Evolutionary conservation across 352 stramenopile species (phyloP), one percentile per base, ranked within the genome.

Genomic region (Globisporangium carolinianum): DNA sequence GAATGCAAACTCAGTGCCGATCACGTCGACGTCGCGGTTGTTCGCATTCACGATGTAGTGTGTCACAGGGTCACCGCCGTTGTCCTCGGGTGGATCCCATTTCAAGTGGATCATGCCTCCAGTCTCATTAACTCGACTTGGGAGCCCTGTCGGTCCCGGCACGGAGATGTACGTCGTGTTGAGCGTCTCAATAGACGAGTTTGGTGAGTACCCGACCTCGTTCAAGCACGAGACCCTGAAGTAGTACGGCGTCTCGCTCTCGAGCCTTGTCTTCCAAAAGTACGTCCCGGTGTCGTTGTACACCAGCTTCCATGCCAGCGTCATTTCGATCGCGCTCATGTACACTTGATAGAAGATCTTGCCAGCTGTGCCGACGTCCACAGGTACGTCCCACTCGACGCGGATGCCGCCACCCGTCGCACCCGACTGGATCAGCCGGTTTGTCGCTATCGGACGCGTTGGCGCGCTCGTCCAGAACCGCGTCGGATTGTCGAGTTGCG

Each of bases 191-290:
- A 47, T n/a, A 0, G 47, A 55, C 0, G 76, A 84, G 43, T 73
- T 69, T 4, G 14, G 15, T 0, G 74, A 81, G 43, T 74, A 78
- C 2, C 72, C 76, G 5, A 82, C 47, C 17, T 77, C 64, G 51
- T 87, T 89, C 52, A 73, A 46, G 41, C 68, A 75, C 5, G 63
- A 71, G 15, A 67, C 62, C 59, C 67, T 81, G 66, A 89, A 86
- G 14, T 60, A n/a, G 57, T 89, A 89, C 5, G 64, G 24, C 0
- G 67, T 76, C 8, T 63, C 55, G 42, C 73, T 80, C 37, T 75
- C 51, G 1, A 89, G 68, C 41, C 73, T 69, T 0, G 76, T 81
- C 43, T 80, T 75, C 76, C 76, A 87, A n/a, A 70, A 77, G 5
- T 67, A 66, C 7, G 54, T 75, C 1, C 41, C 58, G 0, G 73